Evolutionary conservation across 1,139 yeast genomes (phyloP).

Genomic region (Magnusiomyces magnusii): DNA sequence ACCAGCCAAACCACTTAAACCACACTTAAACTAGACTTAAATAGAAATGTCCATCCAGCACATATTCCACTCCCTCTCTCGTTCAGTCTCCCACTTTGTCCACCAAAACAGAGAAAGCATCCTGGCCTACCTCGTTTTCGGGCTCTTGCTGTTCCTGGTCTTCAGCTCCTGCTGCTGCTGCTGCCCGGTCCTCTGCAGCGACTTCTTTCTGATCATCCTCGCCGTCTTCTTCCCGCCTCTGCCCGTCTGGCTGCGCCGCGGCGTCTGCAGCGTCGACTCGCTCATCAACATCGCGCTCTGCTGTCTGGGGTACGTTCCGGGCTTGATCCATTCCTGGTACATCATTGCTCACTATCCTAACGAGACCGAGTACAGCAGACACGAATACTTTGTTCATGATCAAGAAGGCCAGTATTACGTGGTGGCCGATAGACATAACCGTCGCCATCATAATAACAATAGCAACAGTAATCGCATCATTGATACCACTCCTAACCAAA

Average conservation of each 20-base stretch:
- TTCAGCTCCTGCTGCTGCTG: neutral
- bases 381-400: too few relatives aligned
- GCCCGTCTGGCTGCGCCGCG: constrained; percentile 73
- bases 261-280: constrained; percentile 60
- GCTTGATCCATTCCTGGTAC: constrained; percentile 43
- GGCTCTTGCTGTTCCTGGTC: neutral
- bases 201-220: constrained; percentile 69
- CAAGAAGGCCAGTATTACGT: too few relatives aligned
- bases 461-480: too few relatives aligned
- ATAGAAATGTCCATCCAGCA: too few relatives aligned
- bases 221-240: constrained; percentile 81
- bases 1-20: too few relatives aligned
- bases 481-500: too few relatives aligned
- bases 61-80: neutral
- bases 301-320: constrained; percentile 75
- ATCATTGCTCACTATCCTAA: constrained; percentile 39
- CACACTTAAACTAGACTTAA: too few relatives aligned
- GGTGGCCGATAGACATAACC: too few relatives aligned
- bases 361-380: too few relatives aligned
- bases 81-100: neutral
- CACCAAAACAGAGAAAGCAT: neutral
- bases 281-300: constrained; percentile 70
- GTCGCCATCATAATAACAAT: too few relatives aligned
- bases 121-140: neutral
- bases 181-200: constrained; percentile 29